A percentile compares a stretch with the other conserved stretches of the same genome.
These are phyloP conservation scores for Xylaria multiplex DNA, from an alignment of 2,329 filamentous ascomycete genomes.

Conservation along the genomic window DNA sequence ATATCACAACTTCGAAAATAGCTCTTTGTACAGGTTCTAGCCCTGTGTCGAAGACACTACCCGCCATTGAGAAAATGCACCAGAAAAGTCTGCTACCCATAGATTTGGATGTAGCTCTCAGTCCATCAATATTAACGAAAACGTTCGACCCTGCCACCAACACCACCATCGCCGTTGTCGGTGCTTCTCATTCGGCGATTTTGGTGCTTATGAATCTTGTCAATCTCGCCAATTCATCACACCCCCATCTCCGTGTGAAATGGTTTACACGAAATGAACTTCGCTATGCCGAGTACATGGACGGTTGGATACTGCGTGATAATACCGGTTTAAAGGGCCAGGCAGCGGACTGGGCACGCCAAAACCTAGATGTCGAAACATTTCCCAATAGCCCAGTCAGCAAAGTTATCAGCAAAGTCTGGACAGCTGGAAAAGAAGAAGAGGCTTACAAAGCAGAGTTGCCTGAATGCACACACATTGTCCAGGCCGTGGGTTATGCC, in stretches of 20 bases:
- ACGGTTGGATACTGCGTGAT: constrained; percentile 71
- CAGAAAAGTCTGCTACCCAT: constrained; percentile 50
- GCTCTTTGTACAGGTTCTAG: constrained; percentile 69
- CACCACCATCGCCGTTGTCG: constrained; percentile 65
- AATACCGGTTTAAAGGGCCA: constrained; percentile 73
- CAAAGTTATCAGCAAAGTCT: constrained; percentile 58
- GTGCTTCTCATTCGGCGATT: constrained; percentile 71
- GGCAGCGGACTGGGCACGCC: constrained; percentile 67
- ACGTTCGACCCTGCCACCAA: constrained; percentile 51
- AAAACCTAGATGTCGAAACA: constrained; percentile 64
- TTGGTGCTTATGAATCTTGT: constrained; percentile 70
- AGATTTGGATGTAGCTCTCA: constrained; percentile 65
- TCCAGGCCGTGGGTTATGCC: constrained; percentile 69
- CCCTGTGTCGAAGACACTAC: constrained; percentile 57
- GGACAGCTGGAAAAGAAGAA: constrained; percentile 56
- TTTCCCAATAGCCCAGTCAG: constrained; percentile 58
- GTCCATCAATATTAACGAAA: constrained; percentile 59
- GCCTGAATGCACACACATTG: constrained; percentile 61
- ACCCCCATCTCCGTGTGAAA: constrained; percentile 64
- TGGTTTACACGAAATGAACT: constrained; percentile 71
- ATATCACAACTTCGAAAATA: constrained; percentile 55
- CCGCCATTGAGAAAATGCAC: constrained; percentile 46
- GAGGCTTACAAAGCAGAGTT: constrained; percentile 58
- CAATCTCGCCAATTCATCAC: constrained; percentile 60
- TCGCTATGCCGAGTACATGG: constrained; percentile 69